These are phyloP conservation scores for Candida dendrica DNA, from an alignment of 805 yeast species.

Conservation along the genomic window DNA sequence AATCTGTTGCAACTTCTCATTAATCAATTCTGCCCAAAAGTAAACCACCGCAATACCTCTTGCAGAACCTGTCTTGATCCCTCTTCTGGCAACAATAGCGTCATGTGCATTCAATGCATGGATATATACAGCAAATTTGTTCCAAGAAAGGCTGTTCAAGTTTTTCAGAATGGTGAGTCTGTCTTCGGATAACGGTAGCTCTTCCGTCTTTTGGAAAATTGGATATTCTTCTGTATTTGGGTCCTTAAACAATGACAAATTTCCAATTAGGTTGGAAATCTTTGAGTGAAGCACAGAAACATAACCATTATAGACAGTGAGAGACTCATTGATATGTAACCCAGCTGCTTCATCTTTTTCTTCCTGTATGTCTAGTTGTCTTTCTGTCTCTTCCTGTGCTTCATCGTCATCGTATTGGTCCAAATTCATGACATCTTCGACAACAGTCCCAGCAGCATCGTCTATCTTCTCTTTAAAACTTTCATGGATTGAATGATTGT, in stretches of 20 bases:
- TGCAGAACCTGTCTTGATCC: conserved; percentile 40
- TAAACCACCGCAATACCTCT: conserved; percentile 45
- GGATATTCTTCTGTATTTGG: conserved; percentile 10
- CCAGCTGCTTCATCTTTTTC: no score
- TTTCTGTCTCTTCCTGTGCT: no score
- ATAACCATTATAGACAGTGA: background rate
- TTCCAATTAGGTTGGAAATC: background rate
- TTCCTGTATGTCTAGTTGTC: no score
- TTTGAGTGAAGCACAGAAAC: background rate
- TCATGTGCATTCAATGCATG: conserved; percentile 79
- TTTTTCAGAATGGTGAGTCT: conserved; percentile 38
- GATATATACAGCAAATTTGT: conserved; percentile 66
- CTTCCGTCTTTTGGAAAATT: conserved; percentile 12
- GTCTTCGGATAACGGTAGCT: conserved; percentile 28
- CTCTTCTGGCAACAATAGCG: conserved; percentile 74
- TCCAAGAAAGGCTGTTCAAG: conserved; percentile 65
- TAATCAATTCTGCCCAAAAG: conserved; percentile 33
- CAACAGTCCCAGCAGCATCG: conserved; percentile 18
- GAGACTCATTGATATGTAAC: no score
- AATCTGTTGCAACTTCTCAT: background rate
- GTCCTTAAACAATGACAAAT: conserved; percentile 4
- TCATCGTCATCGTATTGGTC: conserved; percentile 9
- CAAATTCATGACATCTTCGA: conserved; percentile 18
- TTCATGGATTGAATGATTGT: background rate
- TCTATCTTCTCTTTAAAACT: conserved; percentile 13